Conservation (phyloP, 1,139 yeast species). For the Entelexis paramagnoliae region DNA sequence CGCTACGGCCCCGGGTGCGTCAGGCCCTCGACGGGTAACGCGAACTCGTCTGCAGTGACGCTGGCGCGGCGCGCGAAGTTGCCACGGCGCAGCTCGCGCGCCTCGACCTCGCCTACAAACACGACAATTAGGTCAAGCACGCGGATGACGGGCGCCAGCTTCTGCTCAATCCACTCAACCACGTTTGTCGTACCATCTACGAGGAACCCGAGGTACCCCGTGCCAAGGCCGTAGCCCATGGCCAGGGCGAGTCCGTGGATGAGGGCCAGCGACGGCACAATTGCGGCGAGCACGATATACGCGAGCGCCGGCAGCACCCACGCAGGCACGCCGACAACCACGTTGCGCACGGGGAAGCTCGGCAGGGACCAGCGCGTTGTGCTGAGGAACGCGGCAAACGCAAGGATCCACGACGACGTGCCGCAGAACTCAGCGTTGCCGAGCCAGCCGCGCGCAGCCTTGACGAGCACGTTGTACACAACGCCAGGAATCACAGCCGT, state of each 20-base stretch:
- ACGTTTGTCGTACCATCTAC: conserved; percentile 56
- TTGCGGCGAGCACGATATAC: conserved; percentile 39
- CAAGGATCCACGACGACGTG: conserved; percentile 60
- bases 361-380: conserved; percentile 43
- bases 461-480: conserved; percentile 46
- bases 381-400: conserved; percentile 62
- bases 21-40: conserved; percentile 14
- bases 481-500: conserved; percentile 63
- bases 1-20: conserved; percentile 9
- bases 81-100: conserved; percentile 18
- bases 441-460: conserved; percentile 43
- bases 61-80: conserved; percentile 5
- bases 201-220: conserved; percentile 46
- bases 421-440: conserved; percentile 32
- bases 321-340: conserved; percentile 44
- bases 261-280: conserved; percentile 32
- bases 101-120: conserved; percentile 23
- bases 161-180: conserved; percentile 56
- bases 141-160: conserved; percentile 41
- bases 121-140: conserved; percentile 19
- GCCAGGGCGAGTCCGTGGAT: conserved; percentile 45
- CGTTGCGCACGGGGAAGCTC: conserved; percentile 8
- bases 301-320: conserved; percentile 36
- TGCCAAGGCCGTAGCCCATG: conserved; percentile 48
- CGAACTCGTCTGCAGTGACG: conserved; percentile 13